Evolutionary conservation across 1,284 basidiomycete species (phyloP).

Genomic region (Boletus sp.): DNA sequence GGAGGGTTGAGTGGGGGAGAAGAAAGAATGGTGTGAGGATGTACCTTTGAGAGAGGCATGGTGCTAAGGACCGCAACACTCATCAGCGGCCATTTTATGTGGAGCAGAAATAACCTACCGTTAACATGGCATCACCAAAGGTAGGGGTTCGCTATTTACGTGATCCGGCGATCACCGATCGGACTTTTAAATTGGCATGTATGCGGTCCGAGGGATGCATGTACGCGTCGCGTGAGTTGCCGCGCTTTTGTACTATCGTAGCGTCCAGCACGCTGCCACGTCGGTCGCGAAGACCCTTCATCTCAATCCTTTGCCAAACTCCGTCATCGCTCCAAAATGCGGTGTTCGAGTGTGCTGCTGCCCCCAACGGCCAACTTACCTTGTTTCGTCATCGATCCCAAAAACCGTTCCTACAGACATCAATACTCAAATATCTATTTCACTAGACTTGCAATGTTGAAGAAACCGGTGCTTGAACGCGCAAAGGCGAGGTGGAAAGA

Average conservation of each 20-base stretch:
- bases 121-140: neutral
- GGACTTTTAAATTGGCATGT: too few relatives aligned
- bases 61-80: neutral
- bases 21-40: neutral
- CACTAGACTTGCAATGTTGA: constrained; percentile 64
- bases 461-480: constrained; percentile 57
- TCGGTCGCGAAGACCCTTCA: too few relatives aligned
- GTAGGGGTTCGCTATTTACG: neutral
- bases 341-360: constrained; percentile 32
- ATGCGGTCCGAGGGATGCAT: too few relatives aligned
- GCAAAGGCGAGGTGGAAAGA: constrained; percentile 67
- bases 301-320: too few relatives aligned
- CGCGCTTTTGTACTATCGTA: neutral
- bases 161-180: neutral
- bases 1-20: neutral
- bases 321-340: constrained; percentile 18
- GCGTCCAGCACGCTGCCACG: too few relatives aligned
- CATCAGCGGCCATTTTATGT: neutral
- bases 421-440: constrained; percentile 96
- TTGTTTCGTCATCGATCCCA: constrained; percentile 53
- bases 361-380: constrained; percentile 42
- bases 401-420: constrained; percentile 70
- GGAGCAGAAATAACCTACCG: neutral
- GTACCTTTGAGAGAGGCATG: constrained; percentile 51
- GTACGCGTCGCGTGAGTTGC: too few relatives aligned